Base-by-base conservation (phyloP, 2,329 filamentous ascomycete genomes). In the Alternaria incomplexa region DNA sequence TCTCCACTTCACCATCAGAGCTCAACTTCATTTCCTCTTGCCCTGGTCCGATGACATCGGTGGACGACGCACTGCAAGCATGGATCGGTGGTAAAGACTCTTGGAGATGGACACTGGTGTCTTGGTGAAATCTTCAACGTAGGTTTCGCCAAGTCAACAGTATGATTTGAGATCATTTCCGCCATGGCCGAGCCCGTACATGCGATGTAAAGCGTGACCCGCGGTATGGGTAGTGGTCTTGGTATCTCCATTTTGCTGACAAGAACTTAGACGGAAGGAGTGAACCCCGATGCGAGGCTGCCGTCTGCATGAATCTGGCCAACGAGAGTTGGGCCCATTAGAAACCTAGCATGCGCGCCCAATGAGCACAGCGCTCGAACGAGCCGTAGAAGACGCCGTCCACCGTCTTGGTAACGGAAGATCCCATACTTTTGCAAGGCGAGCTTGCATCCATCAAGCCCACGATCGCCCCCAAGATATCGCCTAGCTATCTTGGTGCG, bases 401-500 rank as follows among this genome's bases (percentile, higher is more conserved):
- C 54, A 46, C 47, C 13, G 55, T 58, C 58, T 62, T 52, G 54
- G 59, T 58, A 25, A 40, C 54, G 58, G 48, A 48, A 60, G 15
- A 52, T 67, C 28, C 61, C 63, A 51, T 62, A 9, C 28, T 59
- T 26, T 63, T 62, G 54, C 46, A 54, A 36, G 51, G 45, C 32
- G 20, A 64, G 46, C 57, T 64, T 61, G 54, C 23, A 56, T 59
- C 15, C 40, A 23, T 61, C 45, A 61, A 32, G 55, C 61, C 46
- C 23, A 60, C 61, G 65, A 71, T 68, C 66, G 59, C 57, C 61
- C 60, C 67, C 68, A 73, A 72, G 70, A 66, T 71, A 76, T 74
- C 71, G 72, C 72, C 73, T 65, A 76, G 72, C 66, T 58, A 28
- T 51, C 63, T 66, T 70, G 58, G 65, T 68, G 56, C 72, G 73